phyloP scores from a whole-genome alignment of 495 filamentous ascomycete genomes.

The Tricharina praecox region DNA sequence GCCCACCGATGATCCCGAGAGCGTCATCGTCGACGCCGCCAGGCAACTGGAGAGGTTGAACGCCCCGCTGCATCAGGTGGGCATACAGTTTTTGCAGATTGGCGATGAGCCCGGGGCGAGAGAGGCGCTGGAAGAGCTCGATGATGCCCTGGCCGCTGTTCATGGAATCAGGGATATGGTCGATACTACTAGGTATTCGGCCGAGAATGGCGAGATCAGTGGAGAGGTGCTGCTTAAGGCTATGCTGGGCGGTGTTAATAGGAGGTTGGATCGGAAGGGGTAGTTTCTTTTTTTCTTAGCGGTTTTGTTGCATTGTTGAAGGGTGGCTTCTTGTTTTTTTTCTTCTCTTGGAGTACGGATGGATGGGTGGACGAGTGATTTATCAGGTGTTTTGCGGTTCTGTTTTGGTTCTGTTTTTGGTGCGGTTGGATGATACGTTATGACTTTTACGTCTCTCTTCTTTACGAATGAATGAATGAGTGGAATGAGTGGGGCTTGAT shows the following conservation, averaged over 20 bases:
- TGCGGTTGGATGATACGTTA: too few species aligned
- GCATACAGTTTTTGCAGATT: conserved; percentile 95
- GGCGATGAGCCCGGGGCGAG: conserved; percentile 53
- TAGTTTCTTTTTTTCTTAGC: conserved; percentile 4
- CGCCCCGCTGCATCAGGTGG: conserved; percentile 71
- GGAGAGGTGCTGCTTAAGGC: conserved; percentile 24
- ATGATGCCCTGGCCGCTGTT: conserved; percentile 50
- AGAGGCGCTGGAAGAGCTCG: conserved; percentile 51
- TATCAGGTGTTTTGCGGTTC: too few species aligned
- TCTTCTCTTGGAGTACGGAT: too few species aligned
- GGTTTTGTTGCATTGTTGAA: neutral
- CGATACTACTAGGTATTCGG: conserved; percentile 41
- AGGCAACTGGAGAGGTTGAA: conserved; percentile 51
- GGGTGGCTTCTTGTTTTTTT: neutral
- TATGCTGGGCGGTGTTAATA: conserved; percentile 22
- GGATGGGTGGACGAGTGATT: too few species aligned
- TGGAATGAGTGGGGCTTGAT: too few species aligned
- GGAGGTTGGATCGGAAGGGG: conserved; percentile 20
- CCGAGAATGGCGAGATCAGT: conserved; percentile 6
- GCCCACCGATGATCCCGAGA: conserved; percentile 65
- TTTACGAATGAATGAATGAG: too few species aligned
- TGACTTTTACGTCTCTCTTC: too few species aligned
- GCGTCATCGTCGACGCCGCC: conserved; percentile 48
- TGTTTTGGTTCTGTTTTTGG: too few species aligned
- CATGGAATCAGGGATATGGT: conserved; percentile 68